Evolutionary conservation across 768 basidiomycete genomes (phyloP), one percentile per base, ranked within the genome.

Genomic region (Xerocomus spinulosus): DNA sequence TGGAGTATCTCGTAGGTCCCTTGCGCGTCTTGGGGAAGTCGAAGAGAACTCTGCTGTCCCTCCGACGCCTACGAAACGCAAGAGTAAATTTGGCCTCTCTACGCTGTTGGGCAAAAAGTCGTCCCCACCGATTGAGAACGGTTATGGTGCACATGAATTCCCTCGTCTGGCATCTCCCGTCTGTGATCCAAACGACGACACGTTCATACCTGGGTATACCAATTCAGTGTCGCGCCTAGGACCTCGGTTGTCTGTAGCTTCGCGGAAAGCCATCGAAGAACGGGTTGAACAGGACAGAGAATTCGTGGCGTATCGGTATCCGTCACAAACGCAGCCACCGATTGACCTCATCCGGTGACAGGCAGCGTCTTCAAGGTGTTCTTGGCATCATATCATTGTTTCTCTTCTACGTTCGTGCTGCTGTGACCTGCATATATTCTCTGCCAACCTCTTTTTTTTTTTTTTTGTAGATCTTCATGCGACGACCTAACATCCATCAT

Each of bases 291-390:
- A 87, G 66, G 88, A 90, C 62, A 67, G 79, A 3, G 86, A 91
- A 15, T 92, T 92, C 60, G 82, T 92, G 50, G 87, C 89, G 4
- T 91, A 92, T 63, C 81, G 89, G 33, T 92, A 92, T 65, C 90
- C 90, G 7, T 90, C 88, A 13, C 79, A 74, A 53, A 83, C 86
- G 55, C 83, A 87, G 56, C 54, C 53, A 40, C 80, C 76, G 32
- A 58, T 85, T 53, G 82, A 83, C 61, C 71, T 87, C 34, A 58
- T 85, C 47, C 79, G 75, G 56, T 79, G 61, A 69, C 46, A 28
- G 39, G 20, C 26, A 15, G 24, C 17, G 14, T 17, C 20, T 33
- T 39, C 10, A 25, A 32, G 34, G n/a, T 15, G 15, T 39, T 26
- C 24, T 34, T 46, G 26, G 24, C 40, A 48, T 42, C 42, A 44